Evolutionary conservation across 2,329 filamentous ascomycete species (phyloP), one percentile per base, ranked within the genome.

Genomic region (Byssothecium circinans): DNA sequence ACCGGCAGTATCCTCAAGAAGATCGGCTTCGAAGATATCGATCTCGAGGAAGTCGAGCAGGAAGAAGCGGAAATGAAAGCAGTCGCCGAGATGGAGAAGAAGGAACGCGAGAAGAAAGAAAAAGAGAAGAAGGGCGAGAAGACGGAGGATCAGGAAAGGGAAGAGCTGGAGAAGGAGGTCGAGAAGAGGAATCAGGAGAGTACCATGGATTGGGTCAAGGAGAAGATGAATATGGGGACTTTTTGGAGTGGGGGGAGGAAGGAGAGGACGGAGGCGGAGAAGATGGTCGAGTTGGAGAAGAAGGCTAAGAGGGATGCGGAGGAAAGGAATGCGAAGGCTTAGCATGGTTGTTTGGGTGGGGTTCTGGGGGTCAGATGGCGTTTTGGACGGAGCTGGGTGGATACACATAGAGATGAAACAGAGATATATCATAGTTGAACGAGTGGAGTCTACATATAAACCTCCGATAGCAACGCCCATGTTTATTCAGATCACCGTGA

Each of bases 1-100:
- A 78, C 76, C 0, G 79, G 79, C 7, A 68, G 64, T 2, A 77
- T 81, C n/a, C 55, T 81, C 27, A 72, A 74, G 50, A 74, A 75
- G 46, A 77, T 81, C 20, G 78, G 78, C 3, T 80, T 79, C 51
- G 76, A 80, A 41, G 78, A 81, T 41, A 65, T 81, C 4, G 75
- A 80, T 51, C 41, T 72, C 1, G 69, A 70, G 17, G 72, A 64
- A 69, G 71, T 83, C 2, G 69, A 69, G 37, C 71, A 66, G 19
- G 76, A 78, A 40, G 75, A 78, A 54, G 65, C 66, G 37, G 74
- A 75, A 15, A 48, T 76, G 45, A 66, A 68, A 36, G 62, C 72
- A 30, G 68, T 75, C 42, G 73, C 78, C 41, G 67, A 71, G 43
- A 62, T 73, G 61, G 73, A 78, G 60, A 60, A 72, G 50, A 64